Evolutionary conservation across 208 protist species (phyloP).

Genomic region (Leishmania turanica): DNA sequence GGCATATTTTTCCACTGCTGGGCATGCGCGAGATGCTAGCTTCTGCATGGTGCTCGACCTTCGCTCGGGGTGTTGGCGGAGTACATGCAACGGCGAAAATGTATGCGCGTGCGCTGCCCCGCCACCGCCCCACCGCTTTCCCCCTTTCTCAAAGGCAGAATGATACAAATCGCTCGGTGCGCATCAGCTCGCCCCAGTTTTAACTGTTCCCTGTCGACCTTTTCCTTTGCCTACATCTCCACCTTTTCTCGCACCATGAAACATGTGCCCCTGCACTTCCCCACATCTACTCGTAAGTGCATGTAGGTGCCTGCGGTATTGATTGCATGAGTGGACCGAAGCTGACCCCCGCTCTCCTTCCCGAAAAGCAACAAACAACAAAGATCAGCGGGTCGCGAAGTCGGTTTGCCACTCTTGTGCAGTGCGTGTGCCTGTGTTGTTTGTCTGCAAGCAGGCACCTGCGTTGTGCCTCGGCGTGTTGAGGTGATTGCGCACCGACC

Average conservation of each 20-base stretch:
- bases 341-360: no score
- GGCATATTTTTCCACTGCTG: neutral
- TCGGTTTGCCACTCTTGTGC: neutral
- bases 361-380: neutral
- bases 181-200: neutral
- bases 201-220: neutral
- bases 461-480: neutral
- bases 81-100: neutral
- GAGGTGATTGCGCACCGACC: neutral
- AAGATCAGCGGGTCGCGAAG: neutral
- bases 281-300: neutral
- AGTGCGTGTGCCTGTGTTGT: neutral
- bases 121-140: neutral
- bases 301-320: neutral
- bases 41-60: neutral
- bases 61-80: neutral
- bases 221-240: neutral
- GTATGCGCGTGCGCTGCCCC: neutral
- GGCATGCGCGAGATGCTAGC: neutral
- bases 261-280: neutral
- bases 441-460: neutral
- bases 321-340: neutral
- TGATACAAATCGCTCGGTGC: neutral
- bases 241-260: neutral
- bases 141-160: neutral